Conservation (phyloP, 129 eudicot species). For the Artemisia argyi region DNA sequence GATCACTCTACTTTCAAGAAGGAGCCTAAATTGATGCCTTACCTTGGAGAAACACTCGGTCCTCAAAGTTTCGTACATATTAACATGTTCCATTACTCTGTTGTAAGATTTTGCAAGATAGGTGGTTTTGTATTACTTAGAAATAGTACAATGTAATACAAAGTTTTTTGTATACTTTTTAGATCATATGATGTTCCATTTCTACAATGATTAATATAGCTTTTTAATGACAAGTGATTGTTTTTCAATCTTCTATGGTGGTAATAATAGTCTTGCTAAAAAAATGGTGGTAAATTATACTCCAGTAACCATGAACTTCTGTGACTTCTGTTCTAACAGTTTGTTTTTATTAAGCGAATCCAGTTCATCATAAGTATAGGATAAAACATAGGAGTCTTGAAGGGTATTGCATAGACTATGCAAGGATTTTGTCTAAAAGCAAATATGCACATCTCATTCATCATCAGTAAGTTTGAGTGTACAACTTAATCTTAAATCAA, state of each 20-base stretch:
- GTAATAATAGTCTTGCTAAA: background rate
- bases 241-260: background rate
- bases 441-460: background rate
- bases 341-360: background rate
- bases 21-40: constrained; percentile 28
- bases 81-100: constrained; percentile 13
- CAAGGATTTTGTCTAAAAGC: background rate
- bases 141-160: constrained; percentile 2
- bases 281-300: background rate
- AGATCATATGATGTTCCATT: background rate
- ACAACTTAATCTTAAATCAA: background rate
- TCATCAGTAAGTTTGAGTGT: background rate
- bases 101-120: constrained; percentile 4
- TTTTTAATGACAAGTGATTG: background rate
- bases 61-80: constrained; percentile 9
- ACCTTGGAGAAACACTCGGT: background rate
- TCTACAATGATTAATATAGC: background rate
- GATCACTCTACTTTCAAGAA: constrained; percentile 76
- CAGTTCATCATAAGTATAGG: background rate
- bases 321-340: background rate
- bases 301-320: background rate
- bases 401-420: background rate
- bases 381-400: background rate
- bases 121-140: constrained; percentile 2
- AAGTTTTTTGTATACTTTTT: constrained; percentile 4